Conservation (phyloP, 1,139 yeast species). For the Lodderomyces orthopsilosis region DNA sequence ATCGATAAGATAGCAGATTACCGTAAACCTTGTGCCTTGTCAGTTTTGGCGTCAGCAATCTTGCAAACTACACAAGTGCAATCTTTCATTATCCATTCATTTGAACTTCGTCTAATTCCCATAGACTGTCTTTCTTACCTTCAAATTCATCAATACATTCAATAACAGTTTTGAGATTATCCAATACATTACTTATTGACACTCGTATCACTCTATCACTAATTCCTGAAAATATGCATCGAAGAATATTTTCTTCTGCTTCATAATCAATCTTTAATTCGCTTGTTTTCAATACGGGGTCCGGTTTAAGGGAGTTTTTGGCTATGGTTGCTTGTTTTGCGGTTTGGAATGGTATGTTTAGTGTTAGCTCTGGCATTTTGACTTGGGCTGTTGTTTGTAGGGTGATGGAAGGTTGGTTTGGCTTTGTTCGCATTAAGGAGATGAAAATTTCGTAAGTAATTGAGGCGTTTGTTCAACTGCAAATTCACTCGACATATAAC, state of each 20-base stretch:
- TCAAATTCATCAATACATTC: conserved; percentile 69
- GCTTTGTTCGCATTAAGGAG: too few relatives aligned
- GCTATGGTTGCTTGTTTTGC: conserved; percentile 64
- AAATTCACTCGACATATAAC: too few relatives aligned
- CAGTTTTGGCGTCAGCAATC: too few relatives aligned
- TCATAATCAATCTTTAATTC: conserved; percentile 50
- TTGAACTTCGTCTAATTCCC: conserved; percentile 8
- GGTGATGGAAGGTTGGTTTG: too few relatives aligned
- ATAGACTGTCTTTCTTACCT: conserved; percentile 22
- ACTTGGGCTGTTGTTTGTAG: too few relatives aligned
- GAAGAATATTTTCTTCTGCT: conserved; percentile 26
- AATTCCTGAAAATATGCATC: conserved; percentile 49
- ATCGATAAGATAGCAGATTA: too few relatives aligned
- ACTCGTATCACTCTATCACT: conserved; percentile 68
- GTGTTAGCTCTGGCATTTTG: conserved; percentile 6
- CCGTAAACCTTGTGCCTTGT: too few relatives aligned
- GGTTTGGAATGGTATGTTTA: conserved; percentile 53
- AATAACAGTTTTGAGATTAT: conserved; percentile 59
- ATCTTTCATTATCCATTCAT: conserved; percentile 1
- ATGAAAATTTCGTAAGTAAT: too few relatives aligned
- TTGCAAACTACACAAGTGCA: too few relatives aligned
- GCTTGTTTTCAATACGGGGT: conserved; percentile 69
- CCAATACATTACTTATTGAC: conserved; percentile 66
- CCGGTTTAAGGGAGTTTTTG: conserved; percentile 59
- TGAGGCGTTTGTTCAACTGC: too few relatives aligned